Conservation (phyloP, 2,329 filamentous ascomycete species). For the Penicillium hordei region DNA sequence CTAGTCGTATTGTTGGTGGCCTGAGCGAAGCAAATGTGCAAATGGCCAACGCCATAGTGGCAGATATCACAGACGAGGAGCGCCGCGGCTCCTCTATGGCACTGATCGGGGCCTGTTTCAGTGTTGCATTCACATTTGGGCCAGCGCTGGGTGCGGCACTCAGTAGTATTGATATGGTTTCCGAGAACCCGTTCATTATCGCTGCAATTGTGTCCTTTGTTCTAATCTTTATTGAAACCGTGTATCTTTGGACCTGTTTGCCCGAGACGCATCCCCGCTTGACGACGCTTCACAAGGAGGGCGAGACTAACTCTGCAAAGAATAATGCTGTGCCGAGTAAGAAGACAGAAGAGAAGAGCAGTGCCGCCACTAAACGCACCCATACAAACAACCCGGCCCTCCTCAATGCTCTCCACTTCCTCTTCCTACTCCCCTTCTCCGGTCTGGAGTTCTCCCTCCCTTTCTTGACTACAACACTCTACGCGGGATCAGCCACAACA, state of each 20-base stretch:
- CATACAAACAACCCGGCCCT: conserved; percentile 80
- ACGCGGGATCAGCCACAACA: conserved; percentile 62
- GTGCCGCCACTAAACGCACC: not conserved
- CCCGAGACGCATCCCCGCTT: conserved; percentile 77
- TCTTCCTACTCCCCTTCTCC: conserved; percentile 94
- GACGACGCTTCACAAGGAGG: conserved; percentile 30
- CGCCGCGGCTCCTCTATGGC: conserved; percentile 92
- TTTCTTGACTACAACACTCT: conserved; percentile 96
- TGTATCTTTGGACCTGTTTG: conserved; percentile 79
- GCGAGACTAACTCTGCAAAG: conserved; percentile 16
- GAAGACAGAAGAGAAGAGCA: conserved; percentile 1
- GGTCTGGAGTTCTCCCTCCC: conserved; percentile 97
- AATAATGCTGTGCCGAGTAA: conserved; percentile 11
- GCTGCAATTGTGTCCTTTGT: conserved; percentile 84
- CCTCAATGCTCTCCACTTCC: conserved; percentile 81
- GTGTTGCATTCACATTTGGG: conserved; percentile 94
- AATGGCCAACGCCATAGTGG: conserved; percentile 91
- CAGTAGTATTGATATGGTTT: conserved; percentile 72
- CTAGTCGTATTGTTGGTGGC: conserved; percentile 88
- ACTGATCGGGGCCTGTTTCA: conserved; percentile 93
- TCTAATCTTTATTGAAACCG: conserved; percentile 80
- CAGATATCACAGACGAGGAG: conserved; percentile 85
- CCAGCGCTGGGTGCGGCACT: conserved; percentile 88
- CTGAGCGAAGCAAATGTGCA: conserved; percentile 97
- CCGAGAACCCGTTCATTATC: conserved; percentile 88